A percentile compares a stretch with the other conserved stretches of the same genome.
Conservation (phyloP, 805 yeast genomes). For the Nakazawaea ishiwadae region DNA sequence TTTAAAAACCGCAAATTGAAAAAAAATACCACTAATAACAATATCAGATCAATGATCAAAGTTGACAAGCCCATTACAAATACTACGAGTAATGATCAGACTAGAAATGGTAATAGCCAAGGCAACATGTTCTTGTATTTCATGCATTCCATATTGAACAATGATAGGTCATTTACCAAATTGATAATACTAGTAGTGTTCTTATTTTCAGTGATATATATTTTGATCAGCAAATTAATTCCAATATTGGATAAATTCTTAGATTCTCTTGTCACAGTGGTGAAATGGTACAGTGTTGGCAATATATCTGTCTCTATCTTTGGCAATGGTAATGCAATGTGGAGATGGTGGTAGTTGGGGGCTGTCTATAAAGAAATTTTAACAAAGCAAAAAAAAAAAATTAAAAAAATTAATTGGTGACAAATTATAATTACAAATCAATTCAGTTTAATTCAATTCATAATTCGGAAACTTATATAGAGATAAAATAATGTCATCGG, state of each 20-base stretch:
- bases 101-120: no score
- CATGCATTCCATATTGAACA: not conserved
- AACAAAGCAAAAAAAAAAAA: not conserved
- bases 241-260: not conserved
- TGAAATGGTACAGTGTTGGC: constrained; percentile 6
- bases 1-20: no score
- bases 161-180: constrained; percentile 1
- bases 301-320: not conserved
- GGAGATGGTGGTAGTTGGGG: not conserved
- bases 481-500: not conserved
- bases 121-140: not conserved
- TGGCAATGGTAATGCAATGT: no score
- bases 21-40: no score
- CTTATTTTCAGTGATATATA: not conserved
- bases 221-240: not conserved
- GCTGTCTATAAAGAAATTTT: not conserved
- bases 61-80: no score
- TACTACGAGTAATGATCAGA: no score
- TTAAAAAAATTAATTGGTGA: not conserved
- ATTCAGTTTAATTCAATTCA: no score
- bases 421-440: not conserved
- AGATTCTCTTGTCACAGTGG: constrained; percentile 2
- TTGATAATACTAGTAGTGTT: not conserved
- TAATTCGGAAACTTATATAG: no score
- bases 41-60: no score